A percentile compares a stretch with the other conserved stretches of the same genome.
These are phyloP conservation scores for Tuber brumale DNA, from an alignment of 495 filamentous ascomycete species.

Conservation along the genomic window DNA sequence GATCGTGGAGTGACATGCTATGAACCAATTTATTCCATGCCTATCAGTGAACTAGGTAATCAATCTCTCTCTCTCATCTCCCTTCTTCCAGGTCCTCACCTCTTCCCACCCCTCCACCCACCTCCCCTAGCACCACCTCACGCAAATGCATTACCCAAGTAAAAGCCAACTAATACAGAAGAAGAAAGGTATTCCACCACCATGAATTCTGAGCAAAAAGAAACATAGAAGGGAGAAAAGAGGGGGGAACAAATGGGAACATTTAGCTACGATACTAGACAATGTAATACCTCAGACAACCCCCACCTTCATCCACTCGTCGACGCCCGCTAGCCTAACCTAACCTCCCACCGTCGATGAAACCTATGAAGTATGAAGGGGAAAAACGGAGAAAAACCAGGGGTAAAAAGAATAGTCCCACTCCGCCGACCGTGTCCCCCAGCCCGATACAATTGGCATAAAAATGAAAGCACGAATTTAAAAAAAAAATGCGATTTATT, in stretches of 20 bases:
- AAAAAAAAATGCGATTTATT: slow-evolving; percentile 3
- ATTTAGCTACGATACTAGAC: slow-evolving; percentile 1
- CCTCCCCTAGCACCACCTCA: neutral
- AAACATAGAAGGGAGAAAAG: neutral
- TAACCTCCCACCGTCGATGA: neutral
- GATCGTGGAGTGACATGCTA: neutral
- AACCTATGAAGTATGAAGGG: neutral
- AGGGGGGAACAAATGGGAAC: neutral
- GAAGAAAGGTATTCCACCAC: slow-evolving; percentile 1
- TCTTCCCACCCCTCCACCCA: neutral
- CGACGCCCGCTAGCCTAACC: neutral
- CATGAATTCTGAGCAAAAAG: neutral
- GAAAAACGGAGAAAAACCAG: neutral
- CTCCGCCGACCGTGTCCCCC: neutral
- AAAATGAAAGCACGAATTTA: neutral
- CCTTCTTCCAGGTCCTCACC: neutral
- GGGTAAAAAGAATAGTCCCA: neutral
- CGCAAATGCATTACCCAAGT: neutral
- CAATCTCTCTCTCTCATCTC: slow-evolving; percentile 1
- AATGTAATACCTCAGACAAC: neutral
- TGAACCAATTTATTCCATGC: slow-evolving; percentile 4
- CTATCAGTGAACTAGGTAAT: slow-evolving; percentile 2
- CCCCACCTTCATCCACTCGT: neutral
- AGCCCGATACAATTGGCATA: neutral
- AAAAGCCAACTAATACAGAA: slow-evolving; percentile 3